phyloP scores from a whole-genome alignment of 192 early-diverging fungal genomes.

The Phlyctochytrium bullatum region DNA sequence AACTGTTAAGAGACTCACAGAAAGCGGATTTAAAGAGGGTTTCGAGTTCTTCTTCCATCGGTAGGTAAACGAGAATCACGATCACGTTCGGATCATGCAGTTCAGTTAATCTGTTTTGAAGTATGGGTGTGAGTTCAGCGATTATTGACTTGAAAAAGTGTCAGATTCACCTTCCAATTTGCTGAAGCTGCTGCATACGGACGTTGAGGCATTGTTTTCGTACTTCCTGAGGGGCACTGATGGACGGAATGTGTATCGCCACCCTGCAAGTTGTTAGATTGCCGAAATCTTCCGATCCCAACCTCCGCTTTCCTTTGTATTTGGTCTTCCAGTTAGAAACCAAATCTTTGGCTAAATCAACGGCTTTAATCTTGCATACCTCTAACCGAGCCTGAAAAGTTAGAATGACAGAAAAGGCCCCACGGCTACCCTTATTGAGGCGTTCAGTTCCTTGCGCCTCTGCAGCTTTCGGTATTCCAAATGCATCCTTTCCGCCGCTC shows the following conservation, averaged over 20 bases:
- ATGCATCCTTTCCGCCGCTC: no score
- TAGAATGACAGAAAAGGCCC: no score
- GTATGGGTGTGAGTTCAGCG: neutral
- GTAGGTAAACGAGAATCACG: constrained; percentile 14
- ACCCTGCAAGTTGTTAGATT: constrained; percentile 8
- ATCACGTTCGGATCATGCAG: constrained; percentile 21
- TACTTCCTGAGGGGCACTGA: constrained; percentile 1
- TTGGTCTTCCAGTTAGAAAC: constrained; percentile 6
- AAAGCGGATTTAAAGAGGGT: no score
- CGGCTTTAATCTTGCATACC: no score
- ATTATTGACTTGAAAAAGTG: no score
- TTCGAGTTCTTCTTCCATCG: constrained; percentile 14
- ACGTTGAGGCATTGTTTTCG: neutral
- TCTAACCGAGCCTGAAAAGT: no score
- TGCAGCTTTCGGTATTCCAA: no score
- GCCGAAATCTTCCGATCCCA: neutral
- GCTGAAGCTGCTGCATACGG: constrained; percentile 6
- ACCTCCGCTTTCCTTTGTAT: constrained; percentile 18
- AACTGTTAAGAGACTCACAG: no score
- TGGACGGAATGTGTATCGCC: constrained; percentile 15
- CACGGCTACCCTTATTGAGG: no score
- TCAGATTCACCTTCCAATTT: constrained; percentile 29
- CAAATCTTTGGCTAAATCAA: no score
- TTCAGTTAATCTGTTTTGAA: constrained; percentile 7
- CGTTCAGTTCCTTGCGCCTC: no score